Base-by-base conservation (phyloP, 2,329 filamentous ascomycete genomes). In the Botrytis byssoidea region DNA sequence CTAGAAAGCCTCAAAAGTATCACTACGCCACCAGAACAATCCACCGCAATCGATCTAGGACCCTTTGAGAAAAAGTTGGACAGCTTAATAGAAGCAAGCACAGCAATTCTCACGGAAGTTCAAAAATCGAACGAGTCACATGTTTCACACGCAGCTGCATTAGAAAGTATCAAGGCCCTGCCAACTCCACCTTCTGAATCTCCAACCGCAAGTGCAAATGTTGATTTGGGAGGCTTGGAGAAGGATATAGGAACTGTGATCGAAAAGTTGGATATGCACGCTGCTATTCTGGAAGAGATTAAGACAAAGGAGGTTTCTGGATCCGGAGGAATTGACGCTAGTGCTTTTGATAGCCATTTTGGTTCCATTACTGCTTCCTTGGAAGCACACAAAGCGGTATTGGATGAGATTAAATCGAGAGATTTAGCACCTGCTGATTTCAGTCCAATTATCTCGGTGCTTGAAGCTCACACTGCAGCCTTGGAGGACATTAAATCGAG, bases 301-400 rank as follows among this genome's bases (percentile, higher is more conserved):
- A 73, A 74, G 32, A 22, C 51, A 16, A 72, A 35, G 20, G 55
- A 46, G 35, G 14, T 8, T 57, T 16, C 67, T 48, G 74, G 64
- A 6, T 18, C 61, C n/a, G 60, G 70, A 46, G 25, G 20, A 37
- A 44, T 69, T 25, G 73, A 78, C 42, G 40, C 66, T 10, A 65
- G 40, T 4, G 75, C 73, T 22, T 71, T 79, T 20, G 74, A 78
- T 66, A 72, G 74, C 5, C 77, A 79, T 44, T 77, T 77, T 42
- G 42, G 67, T 63, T 74, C 74, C 8, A 75, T 76, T 59, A 67
- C 25, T 35, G 48, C 25, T 20, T 59, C 51, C 20, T 44, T 76
- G 16, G 70, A 74, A 14, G 29, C 55, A 7, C 74, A 77, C 18
- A 32, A 42, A 3, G 48, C 64, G 5, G 18, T 57, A 3, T 46